Evolutionary conservation across 305 asterid species (phyloP).

Genomic region (Stenogyne calaminthoides): DNA sequence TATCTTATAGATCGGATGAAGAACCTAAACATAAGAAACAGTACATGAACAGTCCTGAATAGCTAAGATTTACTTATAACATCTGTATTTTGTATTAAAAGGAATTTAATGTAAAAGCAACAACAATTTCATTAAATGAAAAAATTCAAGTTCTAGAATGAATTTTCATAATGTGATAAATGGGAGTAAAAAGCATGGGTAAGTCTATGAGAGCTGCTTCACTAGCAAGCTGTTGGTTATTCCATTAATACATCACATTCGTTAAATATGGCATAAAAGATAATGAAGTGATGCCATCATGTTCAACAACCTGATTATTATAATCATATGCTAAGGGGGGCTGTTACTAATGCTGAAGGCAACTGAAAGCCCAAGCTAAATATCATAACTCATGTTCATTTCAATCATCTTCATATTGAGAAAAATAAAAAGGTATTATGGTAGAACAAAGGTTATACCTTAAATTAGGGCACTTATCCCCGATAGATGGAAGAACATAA

Average conservation of each 20-base stretch:
- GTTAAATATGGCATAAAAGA: not conserved
- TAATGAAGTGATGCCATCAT: not conserved
- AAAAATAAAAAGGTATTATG: not conserved
- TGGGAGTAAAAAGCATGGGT: constrained; percentile 3
- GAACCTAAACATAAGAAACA: not conserved
- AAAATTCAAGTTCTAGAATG: not conserved
- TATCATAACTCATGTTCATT: not conserved
- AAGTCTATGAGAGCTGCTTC: not conserved
- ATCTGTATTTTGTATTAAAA: not conserved
- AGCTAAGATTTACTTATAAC: not conserved
- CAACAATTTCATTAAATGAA: not conserved
- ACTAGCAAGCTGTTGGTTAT: not conserved
- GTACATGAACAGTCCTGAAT: not conserved
- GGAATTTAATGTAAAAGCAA: not conserved
- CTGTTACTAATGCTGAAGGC: not conserved
- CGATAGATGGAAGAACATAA: constrained; percentile 47
- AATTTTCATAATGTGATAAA: constrained; percentile 6
- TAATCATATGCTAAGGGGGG: not conserved
- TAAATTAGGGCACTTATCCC: constrained; percentile 59
- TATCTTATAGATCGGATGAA: not conserved
- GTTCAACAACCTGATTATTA: not conserved
- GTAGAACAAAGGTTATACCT: constrained; percentile 43
- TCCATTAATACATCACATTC: not conserved
- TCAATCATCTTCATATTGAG: not conserved
- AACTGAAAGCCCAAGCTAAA: not conserved